These are phyloP conservation scores for Clavaria fumosa DNA, from an alignment of 768 basidiomycete species.

Conservation along the genomic window DNA sequence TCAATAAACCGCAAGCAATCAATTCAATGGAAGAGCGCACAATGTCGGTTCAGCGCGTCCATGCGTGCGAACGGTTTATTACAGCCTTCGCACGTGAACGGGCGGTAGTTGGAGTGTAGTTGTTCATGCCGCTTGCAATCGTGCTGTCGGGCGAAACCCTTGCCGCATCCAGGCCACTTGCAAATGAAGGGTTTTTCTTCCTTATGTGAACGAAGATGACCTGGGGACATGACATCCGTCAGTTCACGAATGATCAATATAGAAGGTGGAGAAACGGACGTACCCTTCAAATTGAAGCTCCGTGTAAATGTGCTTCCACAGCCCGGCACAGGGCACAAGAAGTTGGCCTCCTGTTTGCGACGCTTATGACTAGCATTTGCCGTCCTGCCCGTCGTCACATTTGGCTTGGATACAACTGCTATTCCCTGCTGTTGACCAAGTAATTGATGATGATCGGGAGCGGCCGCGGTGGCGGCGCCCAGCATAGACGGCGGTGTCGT, in stretches of 20 bases:
- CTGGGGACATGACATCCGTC: constrained; percentile 22
- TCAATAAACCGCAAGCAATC: constrained; percentile 31
- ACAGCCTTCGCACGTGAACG: constrained; percentile 89
- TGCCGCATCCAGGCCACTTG: constrained; percentile 87
- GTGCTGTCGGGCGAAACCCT: constrained; percentile 88
- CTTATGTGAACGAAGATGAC: constrained; percentile 89
- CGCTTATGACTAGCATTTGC: constrained; percentile 74
- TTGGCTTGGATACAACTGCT: constrained; percentile 43
- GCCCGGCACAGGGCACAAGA: constrained; percentile 66
- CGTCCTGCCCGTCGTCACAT: constrained; percentile 85
- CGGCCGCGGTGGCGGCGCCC: not conserved
- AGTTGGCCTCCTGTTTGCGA: constrained; percentile 79
- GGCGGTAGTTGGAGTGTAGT: constrained; percentile 82
- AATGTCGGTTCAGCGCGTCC: constrained; percentile 88
- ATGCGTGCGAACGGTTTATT: constrained; percentile 86
- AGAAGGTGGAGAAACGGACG: constrained; percentile 12
- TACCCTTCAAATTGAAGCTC: constrained; percentile 87
- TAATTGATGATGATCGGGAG: constrained; percentile 2
- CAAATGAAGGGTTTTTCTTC: constrained; percentile 93
- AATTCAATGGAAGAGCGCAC: too few relatives aligned
- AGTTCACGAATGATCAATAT: not conserved
- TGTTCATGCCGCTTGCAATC: constrained; percentile 96
- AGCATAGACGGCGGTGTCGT: not conserved
- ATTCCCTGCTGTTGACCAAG: too few relatives aligned
- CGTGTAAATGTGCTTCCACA: constrained; percentile 84